Base-by-base conservation (phyloP, 495 filamentous ascomycete species). In the Sporormia fimetaria region DNA sequence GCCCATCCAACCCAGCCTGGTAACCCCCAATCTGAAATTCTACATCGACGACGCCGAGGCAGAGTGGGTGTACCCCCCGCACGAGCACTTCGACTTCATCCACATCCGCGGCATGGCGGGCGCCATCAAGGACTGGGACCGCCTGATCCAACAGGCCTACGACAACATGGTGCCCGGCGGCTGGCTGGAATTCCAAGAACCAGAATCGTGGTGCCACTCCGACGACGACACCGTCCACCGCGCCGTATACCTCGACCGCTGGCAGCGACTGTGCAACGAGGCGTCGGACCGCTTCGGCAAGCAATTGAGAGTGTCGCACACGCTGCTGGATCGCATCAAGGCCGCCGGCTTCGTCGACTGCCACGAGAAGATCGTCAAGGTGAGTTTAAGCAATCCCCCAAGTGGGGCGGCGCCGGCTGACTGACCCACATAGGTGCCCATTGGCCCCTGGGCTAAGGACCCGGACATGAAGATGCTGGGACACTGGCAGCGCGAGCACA, bases 1-100 rank as follows among this genome's bases (percentile, higher is more conserved):
- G 3, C 59, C 59, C 30, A 57, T 60, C 23, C 57, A 57, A 35
- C 59, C 59, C 1, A 39, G 39, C 8, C 36, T 39, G 26, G 55
- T 60, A 20, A 57, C 59, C 5, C 54, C 55, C 1, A 62, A 62
- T 43, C 30, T 44, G 6, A 37, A 40, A 11, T 62, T 62, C 50
- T 37, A 56, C 27, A 44, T 62, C 47, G 52, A 56, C 30, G 57
- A 62, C 33, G 44, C 42, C 16, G 48, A 54, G 27, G 33, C 27
- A 34, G 50, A 50, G 4, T 61, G 52, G 55, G 42, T 52, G 23
- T 58, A 55, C 21, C 21, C 24, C 11, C 39, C 34, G 6, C 33
- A 35, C 39, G 38, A 42, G 27, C 21, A 42, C 15, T 59, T 61
- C 42, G 58, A 61, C 35, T 44, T 59, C 37, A 48, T 61, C 31